These are phyloP conservation scores for Rubia yunnanensis DNA, from an alignment of 257 asterid species.

Conservation along the genomic window DNA sequence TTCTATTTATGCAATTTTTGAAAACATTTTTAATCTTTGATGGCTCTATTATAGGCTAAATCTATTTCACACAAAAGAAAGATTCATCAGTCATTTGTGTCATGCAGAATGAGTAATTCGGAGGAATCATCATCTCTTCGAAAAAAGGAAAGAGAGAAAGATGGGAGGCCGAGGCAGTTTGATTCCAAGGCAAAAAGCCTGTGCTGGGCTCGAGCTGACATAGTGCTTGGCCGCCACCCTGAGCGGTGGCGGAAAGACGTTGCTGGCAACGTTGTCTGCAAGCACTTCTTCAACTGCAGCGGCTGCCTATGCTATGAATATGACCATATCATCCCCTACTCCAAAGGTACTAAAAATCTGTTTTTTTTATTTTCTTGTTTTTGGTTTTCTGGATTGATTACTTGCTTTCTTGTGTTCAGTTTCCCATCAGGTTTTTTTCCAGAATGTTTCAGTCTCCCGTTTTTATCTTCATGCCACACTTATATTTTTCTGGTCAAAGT, in stretches of 20 bases:
- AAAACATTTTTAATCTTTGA: no score
- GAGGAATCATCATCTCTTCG: not conserved
- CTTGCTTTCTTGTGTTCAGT: not conserved
- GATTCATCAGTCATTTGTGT: not conserved
- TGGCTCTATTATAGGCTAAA: no score
- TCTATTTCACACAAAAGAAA: not conserved
- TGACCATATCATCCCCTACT: slow-evolving; percentile 79
- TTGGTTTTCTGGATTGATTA: not conserved
- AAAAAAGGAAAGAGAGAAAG: slow-evolving; percentile 15
- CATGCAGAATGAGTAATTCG: slow-evolving; percentile 1
- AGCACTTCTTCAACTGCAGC: slow-evolving; percentile 72
- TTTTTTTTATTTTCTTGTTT: not conserved
- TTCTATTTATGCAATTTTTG: no score
- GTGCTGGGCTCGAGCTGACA: slow-evolving; percentile 78
- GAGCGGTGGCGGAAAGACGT: slow-evolving; percentile 97
- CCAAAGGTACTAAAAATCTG: slow-evolving; percentile 50
- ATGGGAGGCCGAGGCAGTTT: slow-evolving; percentile 56
- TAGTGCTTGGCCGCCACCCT: slow-evolving; percentile 90
- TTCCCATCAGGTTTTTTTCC: not conserved
- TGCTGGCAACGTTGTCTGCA: slow-evolving; percentile 92
- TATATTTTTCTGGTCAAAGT: no score
- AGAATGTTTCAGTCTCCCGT: no score
- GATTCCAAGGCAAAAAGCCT: slow-evolving; percentile 52
- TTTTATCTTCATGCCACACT: not conserved
- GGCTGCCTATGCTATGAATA: slow-evolving; percentile 98